Conservation (phyloP, 2,329 filamentous ascomycete species). For the Metarhizium rileyi region DNA sequence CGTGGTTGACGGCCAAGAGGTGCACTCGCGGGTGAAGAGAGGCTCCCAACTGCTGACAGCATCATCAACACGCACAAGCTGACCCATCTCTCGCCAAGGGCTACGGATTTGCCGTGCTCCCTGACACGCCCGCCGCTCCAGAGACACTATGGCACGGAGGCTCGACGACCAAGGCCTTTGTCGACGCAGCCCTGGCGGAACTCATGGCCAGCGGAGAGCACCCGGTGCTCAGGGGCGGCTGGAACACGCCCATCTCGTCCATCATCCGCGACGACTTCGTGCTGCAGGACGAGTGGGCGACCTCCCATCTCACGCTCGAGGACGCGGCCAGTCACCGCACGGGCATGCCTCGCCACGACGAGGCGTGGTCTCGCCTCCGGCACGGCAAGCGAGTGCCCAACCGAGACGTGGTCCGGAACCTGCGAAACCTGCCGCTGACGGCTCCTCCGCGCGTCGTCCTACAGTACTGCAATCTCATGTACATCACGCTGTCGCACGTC, state of each 20-base stretch:
- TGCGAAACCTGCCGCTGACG: constrained; percentile 34
- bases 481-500: constrained; percentile 31
- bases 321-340: constrained; percentile 44
- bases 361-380: constrained; percentile 11
- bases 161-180: constrained; percentile 46
- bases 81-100: constrained; percentile 12
- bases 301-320: constrained; percentile 36
- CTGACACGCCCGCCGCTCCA: constrained; percentile 29
- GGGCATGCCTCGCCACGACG: constrained; percentile 36
- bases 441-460: constrained; percentile 33
- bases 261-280: constrained; percentile 44
- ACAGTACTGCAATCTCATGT: constrained; percentile 43
- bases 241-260: constrained; percentile 35
- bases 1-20: constrained; percentile 16
- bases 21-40: constrained; percentile 14
- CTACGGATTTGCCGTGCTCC: constrained; percentile 19
- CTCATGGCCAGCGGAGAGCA: constrained; percentile 22
- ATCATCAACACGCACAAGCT: too few relatives aligned
- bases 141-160: constrained; percentile 42
- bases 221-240: constrained; percentile 23
- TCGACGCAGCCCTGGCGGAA: constrained; percentile 37
- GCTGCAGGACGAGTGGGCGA: constrained; percentile 34
- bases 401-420: constrained; percentile 27
- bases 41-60: neutral
- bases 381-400: constrained; percentile 21